Percentiles rank a stretch among this genome's conserved stretches.
These are phyloP conservation scores for Yamadazyma triangularis DNA, from an alignment of 1,139 yeast genomes.

Conservation along the genomic window DNA sequence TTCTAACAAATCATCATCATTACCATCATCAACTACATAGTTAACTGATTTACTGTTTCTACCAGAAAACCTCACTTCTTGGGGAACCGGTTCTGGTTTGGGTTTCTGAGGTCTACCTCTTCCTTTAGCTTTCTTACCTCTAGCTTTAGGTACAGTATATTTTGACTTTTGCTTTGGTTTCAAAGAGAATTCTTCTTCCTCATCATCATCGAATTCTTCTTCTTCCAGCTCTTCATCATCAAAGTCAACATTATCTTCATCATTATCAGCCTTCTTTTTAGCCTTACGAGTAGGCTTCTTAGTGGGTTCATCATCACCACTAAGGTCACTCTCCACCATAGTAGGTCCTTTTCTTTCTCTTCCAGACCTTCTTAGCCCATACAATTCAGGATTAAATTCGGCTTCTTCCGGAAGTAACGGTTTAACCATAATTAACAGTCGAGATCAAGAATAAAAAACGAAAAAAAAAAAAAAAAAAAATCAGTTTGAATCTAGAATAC, in stretches of 20 bases:
- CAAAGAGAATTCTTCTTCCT: constrained; percentile 18
- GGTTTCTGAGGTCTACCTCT: constrained; percentile 9
- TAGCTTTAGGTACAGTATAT: constrained; percentile 9
- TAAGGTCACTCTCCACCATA: constrained; percentile 39
- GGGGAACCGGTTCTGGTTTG: constrained; percentile 4
- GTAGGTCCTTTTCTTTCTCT: constrained; percentile 53
- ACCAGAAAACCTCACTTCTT: constrained; percentile 67
- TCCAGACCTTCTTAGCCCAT: constrained; percentile 85
- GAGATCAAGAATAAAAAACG: too few relatives aligned
- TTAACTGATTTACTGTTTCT: constrained; percentile 70
- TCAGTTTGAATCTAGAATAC: too few relatives aligned
- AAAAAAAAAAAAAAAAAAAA: too few relatives aligned
- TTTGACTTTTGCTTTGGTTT: constrained; percentile 4
- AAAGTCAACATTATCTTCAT: constrained; percentile 9
- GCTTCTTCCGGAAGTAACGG: constrained; percentile 33
- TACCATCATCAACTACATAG: constrained; percentile 70
- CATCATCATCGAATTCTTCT: constrained; percentile 20
- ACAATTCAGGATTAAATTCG: constrained; percentile 74
- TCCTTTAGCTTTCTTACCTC: constrained; percentile 5
- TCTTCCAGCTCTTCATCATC: constrained; percentile 11
- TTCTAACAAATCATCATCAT: constrained; percentile 57
- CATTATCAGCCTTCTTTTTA: constrained; percentile 2
- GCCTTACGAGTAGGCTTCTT: constrained; percentile 1
- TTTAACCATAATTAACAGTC: constrained; percentile 4
- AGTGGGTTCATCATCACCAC: constrained; percentile 26